Evolutionary conservation across 2,329 filamentous ascomycete species (phyloP), one percentile per base, ranked within the genome.

Genomic region (Neonectria punicea): DNA sequence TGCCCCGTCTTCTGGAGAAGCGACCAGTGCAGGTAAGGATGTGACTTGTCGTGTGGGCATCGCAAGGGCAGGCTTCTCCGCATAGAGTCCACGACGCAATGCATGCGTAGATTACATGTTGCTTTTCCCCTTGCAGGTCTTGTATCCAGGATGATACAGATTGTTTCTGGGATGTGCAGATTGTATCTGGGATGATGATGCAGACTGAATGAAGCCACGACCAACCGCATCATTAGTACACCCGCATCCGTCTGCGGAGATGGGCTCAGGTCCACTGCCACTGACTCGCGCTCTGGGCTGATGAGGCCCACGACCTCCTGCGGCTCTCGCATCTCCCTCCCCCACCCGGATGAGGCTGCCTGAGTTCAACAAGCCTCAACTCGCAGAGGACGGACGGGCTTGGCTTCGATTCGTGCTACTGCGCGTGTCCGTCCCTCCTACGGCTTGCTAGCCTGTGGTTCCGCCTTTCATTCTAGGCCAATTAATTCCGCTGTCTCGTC

Each of bases 191-290:
- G 22, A 20, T n/a, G 13, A 36, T 32, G 25, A 22, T 22, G 22
- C 22, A 22, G 22, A 22, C 7, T 14, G 13, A 51, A 14, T 51
- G 25, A 58, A 43, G 57, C 49, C 50, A 22, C 39, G 34, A 7
- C 57, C 57, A 59, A 46, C 49, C 47, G 49, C 49, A 28, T 20
- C 18, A 18, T 18, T 18, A n/a, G 14, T 18, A 41, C 7, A 3
- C 32, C 11, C 49, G 49, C n/a, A 51, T 51, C 49, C 49, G 9
- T 34, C 20, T 46, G 39, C 49, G 18, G 47, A 59, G n/a, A 59
- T 46, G 57, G 57, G 55, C 55, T 44, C 22, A 53, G 34, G 57
- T 41, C 50, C 58, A 47, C 50, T 13, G 41, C n/a, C 41, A 16
- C 41, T 61, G 58, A 59, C 57, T 59, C 57, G 57, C 16, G 56